Evolutionary conservation across 768 basidiomycete genomes (phyloP).

Genomic region (Coprinopsis marcescibilis): DNA sequence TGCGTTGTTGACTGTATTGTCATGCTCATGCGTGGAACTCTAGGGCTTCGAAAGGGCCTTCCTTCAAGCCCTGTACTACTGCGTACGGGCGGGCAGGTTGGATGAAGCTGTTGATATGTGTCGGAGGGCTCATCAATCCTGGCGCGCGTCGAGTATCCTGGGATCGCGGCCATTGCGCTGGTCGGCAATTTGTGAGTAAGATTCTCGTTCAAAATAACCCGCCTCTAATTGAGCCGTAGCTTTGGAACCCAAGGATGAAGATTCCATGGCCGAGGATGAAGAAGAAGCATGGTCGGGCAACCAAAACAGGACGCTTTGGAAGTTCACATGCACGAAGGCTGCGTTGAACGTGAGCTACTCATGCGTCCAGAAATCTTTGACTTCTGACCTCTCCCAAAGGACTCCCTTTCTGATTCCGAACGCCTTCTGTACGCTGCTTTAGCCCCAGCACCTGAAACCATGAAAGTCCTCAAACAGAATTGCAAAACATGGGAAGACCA

Average conservation of each 20-base stretch:
- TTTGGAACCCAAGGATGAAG: slow-evolving; percentile 39
- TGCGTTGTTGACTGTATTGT: neutral
- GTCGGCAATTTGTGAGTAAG: slow-evolving; percentile 55
- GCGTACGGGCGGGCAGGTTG: slow-evolving; percentile 78
- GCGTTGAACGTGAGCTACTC: slow-evolving; percentile 60
- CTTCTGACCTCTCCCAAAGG: slow-evolving; percentile 27
- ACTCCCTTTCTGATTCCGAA: slow-evolving; percentile 61
- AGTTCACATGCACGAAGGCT: slow-evolving; percentile 72
- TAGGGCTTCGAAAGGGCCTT: slow-evolving; percentile 81
- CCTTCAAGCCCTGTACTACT: slow-evolving; percentile 71
- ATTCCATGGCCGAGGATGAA: slow-evolving; percentile 41
- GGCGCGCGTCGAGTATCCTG: slow-evolving; percentile 86
- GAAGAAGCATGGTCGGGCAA: slow-evolving; percentile 68
- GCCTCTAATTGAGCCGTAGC: slow-evolving; percentile 18
- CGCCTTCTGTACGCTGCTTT: slow-evolving; percentile 87
- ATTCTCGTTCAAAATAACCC: neutral
- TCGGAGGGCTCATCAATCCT: slow-evolving; percentile 78
- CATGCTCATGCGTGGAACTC: neutral
- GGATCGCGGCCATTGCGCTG: slow-evolving; percentile 78
- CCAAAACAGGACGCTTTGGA: slow-evolving; percentile 76
- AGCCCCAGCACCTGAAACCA: slow-evolving; percentile 64
- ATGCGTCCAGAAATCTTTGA: neutral
- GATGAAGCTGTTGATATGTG: slow-evolving; percentile 83
- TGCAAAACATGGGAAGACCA: slow-evolving; percentile 94
- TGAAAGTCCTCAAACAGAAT: slow-evolving; percentile 58